phyloP scores from a whole-genome alignment of 2,329 filamentous ascomycete genomes.

The Colletotrichum aenigma region DNA sequence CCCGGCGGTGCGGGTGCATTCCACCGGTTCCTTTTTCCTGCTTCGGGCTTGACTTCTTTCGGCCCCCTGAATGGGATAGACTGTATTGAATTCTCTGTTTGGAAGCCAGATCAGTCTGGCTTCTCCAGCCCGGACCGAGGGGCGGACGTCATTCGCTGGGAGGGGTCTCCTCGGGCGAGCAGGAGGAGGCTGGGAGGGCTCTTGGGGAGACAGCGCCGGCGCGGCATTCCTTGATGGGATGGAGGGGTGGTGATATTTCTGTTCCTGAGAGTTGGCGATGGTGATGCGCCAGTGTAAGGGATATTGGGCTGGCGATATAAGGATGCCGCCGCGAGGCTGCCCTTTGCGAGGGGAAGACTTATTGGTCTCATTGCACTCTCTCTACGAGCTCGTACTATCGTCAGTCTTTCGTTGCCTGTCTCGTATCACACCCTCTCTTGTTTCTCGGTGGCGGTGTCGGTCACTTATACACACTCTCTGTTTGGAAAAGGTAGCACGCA shows the following conservation, averaged over 20 bases:
- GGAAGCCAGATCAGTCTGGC: neutral
- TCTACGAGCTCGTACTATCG: neutral
- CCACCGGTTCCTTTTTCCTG: neutral
- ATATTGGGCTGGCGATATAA: neutral
- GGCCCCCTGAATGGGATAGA: neutral
- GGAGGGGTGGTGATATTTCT: neutral
- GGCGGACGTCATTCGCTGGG: neutral
- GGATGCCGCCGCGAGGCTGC: neutral
- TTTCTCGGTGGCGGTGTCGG: neutral
- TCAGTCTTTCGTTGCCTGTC: conserved; percentile 5
- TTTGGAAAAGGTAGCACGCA: neutral
- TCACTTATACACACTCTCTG: neutral
- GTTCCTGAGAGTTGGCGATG: neutral
- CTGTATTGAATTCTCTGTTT: neutral
- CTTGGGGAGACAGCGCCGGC: neutral
- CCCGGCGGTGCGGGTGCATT: neutral
- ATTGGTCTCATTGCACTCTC: neutral
- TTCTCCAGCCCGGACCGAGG: neutral
- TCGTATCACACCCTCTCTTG: neutral
- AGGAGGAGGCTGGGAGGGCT: neutral
- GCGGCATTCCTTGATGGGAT: neutral
- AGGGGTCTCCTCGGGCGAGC: neutral
- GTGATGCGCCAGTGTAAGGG: conserved; percentile 9
- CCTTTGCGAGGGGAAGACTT: neutral
- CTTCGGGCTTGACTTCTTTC: neutral